Evolutionary conservation across 768 basidiomycete genomes (phyloP).

Genomic region (Tylopilus vinaceipallidus): DNA sequence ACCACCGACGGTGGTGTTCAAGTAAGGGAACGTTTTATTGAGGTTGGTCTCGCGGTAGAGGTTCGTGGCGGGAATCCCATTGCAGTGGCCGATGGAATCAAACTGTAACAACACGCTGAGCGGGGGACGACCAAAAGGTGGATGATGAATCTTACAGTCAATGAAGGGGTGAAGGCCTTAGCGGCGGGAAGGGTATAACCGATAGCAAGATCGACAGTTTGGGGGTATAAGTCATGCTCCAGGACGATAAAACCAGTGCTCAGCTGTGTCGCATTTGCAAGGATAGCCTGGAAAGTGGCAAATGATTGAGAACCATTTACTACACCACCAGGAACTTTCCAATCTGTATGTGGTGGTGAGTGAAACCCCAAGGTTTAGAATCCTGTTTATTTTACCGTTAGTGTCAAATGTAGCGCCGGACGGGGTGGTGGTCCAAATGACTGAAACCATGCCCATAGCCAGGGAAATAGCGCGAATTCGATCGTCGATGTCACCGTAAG

Average conservation of each 20-base stretch:
- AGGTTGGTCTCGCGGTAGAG: conserved; percentile 83
- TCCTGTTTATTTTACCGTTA: conserved; percentile 47
- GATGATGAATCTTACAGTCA: conserved; percentile 47
- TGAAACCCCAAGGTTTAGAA: background rate
- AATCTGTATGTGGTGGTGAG: conserved; percentile 49
- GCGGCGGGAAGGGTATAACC: conserved; percentile 85
- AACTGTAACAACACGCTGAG: conserved; percentile 37
- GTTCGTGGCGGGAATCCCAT: conserved; percentile 56
- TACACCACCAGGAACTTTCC: conserved; percentile 80
- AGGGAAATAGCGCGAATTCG: conserved; percentile 88
- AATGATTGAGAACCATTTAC: conserved; percentile 65
- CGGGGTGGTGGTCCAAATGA: conserved; percentile 82
- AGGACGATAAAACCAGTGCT: conserved; percentile 83
- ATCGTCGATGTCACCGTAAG: conserved; percentile 87
- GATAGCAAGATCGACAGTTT: conserved; percentile 87
- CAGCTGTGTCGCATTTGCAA: conserved; percentile 61
- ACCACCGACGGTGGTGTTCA: conserved; percentile 32
- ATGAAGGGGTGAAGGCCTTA: conserved; percentile 57
- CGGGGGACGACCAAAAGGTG: background rate
- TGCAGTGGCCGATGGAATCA: conserved; percentile 78
- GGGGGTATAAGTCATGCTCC: conserved; percentile 80
- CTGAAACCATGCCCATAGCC: conserved; percentile 89
- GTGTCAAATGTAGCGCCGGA: conserved; percentile 62
- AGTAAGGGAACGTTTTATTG: conserved; percentile 64
- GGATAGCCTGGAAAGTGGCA: conserved; percentile 69